phyloP scores from a whole-genome alignment of 2,329 filamentous ascomycete genomes.

The Dothistroma pini region DNA sequence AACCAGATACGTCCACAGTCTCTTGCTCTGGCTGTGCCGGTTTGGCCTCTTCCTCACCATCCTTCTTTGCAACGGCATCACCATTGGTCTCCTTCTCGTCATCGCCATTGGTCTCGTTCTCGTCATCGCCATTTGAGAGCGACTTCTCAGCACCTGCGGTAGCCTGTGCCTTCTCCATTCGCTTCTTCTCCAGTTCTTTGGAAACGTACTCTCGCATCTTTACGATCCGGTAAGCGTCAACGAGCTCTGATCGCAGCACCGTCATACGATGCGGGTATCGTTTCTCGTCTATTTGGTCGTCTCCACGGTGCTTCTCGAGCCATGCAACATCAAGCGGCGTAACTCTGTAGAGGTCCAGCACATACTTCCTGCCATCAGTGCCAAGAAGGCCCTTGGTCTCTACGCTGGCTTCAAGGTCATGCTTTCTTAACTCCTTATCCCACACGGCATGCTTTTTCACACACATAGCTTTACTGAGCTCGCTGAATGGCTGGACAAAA shows the following conservation, averaged over 20 bases:
- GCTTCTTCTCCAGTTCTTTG: conserved; percentile 66
- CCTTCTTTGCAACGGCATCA: conserved; percentile 20
- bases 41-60: conserved; percentile 28
- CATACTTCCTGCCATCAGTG: conserved; percentile 94
- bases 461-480: conserved; percentile 83
- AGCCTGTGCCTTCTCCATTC: conserved; percentile 32
- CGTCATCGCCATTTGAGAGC: conserved; percentile 18
- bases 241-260: conserved; percentile 81
- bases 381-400: conserved; percentile 98
- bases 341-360: conserved; percentile 93
- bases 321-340: conserved; percentile 87
- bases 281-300: conserved; percentile 48
- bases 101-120: conserved; percentile 18
- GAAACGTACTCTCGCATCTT: conserved; percentile 90
- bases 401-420: conserved; percentile 90
- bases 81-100: conserved; percentile 12
- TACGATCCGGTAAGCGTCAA: conserved; percentile 77
- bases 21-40: conserved; percentile 48
- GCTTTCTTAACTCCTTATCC: conserved; percentile 90
- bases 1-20: conserved; percentile 79
- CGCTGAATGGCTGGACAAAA: conserved; percentile 79
- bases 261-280: conserved; percentile 95
- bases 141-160: conserved; percentile 23
- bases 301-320: conserved; percentile 71
- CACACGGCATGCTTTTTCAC: conserved; percentile 95